Conservation (phyloP, 208 protist species). For the Trypanosoma grayi region DNA sequence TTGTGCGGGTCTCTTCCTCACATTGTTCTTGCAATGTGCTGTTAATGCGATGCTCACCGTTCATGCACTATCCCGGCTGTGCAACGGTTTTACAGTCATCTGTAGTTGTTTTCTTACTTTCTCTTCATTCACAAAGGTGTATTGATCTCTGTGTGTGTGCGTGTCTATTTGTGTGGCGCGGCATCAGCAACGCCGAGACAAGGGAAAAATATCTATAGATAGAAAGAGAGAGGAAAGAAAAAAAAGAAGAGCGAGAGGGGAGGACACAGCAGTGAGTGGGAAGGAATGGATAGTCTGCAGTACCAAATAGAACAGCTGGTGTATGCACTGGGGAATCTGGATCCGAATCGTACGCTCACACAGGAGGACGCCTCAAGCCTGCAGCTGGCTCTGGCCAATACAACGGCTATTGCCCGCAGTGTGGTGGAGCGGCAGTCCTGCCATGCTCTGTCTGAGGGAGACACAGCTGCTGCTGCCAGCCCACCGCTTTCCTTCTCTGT, state of each 20-base stretch:
- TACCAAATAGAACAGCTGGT: conserved; percentile 46
- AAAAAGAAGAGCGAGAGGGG: not conserved
- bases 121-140: too few species aligned
- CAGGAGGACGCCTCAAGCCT: conserved; percentile 39
- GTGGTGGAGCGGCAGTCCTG: conserved; percentile 21
- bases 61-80: too few species aligned
- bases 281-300: conserved; percentile 37
- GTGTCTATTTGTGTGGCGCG: too few species aligned
- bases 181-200: too few species aligned
- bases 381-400: conserved; percentile 38
- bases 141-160: too few species aligned
- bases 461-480: not conserved
- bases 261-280: not conserved
- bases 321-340: conserved; percentile 30
- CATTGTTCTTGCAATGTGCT: not conserved
- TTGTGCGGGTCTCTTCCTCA: too few species aligned
- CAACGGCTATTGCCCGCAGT: conserved; percentile 44
- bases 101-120: too few species aligned
- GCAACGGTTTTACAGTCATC: too few species aligned
- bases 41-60: too few species aligned
- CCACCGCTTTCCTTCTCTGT: not conserved
- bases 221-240: too few species aligned
- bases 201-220: too few species aligned
- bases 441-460: not conserved
- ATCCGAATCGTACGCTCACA: conserved; percentile 18